A percentile compares a stretch with the other conserved stretches of the same genome.
Evolutionary conservation across 495 filamentous ascomycete genomes (phyloP).

Genomic region (Trichoderma gamsii): DNA sequence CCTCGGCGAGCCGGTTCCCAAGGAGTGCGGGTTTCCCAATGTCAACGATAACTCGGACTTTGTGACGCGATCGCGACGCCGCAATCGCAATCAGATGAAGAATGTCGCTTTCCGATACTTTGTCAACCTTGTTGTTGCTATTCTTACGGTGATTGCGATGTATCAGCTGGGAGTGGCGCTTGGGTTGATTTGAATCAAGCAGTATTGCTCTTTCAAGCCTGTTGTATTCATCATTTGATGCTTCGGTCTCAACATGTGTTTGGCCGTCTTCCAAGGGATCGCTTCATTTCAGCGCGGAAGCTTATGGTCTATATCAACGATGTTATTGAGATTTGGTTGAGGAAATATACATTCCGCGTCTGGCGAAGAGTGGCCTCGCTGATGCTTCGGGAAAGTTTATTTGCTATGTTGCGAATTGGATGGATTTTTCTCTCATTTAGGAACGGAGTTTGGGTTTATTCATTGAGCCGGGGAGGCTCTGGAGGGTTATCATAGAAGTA

Average conservation of each 20-base stretch:
- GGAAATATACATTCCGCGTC: too few species aligned
- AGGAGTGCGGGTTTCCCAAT: conserved; percentile 38
- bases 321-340: too few species aligned
- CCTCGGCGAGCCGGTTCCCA: conserved; percentile 53
- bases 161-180: background rate
- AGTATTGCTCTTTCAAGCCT: background rate
- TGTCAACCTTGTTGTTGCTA: conserved; percentile 1
- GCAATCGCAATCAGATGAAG: conserved; percentile 58
- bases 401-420: background rate
- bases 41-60: conserved; percentile 48
- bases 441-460: background rate
- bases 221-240: too few species aligned
- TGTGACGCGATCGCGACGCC: conserved; percentile 50
- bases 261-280: too few species aligned
- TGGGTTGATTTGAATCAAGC: background rate
- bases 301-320: too few species aligned
- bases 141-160: background rate
- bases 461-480: background rate
- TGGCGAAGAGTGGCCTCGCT: too few species aligned
- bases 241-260: too few species aligned
- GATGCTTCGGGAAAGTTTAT: too few species aligned
- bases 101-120: conserved; percentile 38
- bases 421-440: background rate
- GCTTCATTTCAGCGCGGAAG: too few species aligned
- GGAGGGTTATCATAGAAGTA: background rate